Evolutionary conservation across 2,329 filamentous ascomycete genomes (phyloP).

Genomic region (Sarocladium oryzae): DNA sequence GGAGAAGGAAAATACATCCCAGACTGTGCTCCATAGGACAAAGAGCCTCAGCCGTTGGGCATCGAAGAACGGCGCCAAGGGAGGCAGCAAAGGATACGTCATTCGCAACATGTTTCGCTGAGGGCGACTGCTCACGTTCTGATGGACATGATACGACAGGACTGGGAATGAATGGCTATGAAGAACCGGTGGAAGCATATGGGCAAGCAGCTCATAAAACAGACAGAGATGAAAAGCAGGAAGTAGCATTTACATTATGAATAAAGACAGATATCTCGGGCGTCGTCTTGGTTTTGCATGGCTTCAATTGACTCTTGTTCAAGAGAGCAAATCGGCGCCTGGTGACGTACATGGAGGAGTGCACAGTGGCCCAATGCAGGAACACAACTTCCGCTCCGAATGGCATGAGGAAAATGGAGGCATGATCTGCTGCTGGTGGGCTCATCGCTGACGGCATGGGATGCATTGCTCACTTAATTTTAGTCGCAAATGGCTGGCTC

Average conservation of each 20-base stretch:
- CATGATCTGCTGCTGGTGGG: neutral
- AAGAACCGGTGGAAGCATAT: no score
- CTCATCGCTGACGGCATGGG: neutral
- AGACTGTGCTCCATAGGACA: neutral
- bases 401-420: neutral
- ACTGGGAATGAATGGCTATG: no score
- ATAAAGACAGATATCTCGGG: neutral
- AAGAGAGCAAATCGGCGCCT: no score
- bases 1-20: neutral
- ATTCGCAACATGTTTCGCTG: slow-evolving; percentile 40
- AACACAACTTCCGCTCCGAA: slow-evolving; percentile 2
- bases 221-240: neutral
- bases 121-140: neutral
- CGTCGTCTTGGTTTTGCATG: no score
- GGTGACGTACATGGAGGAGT: slow-evolving; percentile 1
- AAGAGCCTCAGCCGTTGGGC: slow-evolving; percentile 30
- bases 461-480: neutral
- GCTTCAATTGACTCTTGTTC: no score
- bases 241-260: slow-evolving; percentile 1
- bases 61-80: slow-evolving; percentile 29
- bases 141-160: neutral
- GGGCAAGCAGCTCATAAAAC: neutral
- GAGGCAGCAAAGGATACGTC: slow-evolving; percentile 31
- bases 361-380: slow-evolving; percentile 5
- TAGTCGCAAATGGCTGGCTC: neutral